Percentiles rank a stretch among this genome's conserved stretches.
These are phyloP conservation scores for Scheffersomyces ergatensis DNA, from an alignment of 805 yeast species.

Conservation along the genomic window DNA sequence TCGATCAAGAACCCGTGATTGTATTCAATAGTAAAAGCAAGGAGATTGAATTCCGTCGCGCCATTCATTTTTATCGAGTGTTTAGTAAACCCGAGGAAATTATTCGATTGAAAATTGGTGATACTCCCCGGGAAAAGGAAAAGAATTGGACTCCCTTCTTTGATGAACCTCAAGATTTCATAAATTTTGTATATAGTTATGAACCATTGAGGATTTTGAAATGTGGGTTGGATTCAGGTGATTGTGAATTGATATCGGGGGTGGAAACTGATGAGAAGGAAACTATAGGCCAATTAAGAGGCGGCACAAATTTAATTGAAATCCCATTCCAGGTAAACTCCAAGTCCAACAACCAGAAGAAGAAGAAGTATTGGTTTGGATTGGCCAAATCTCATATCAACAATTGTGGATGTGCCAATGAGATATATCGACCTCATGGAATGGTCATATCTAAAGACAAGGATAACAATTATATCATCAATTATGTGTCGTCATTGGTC, in stretches of 20 bases:
- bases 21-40: slow-evolving; percentile 17
- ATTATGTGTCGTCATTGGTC: slow-evolving; percentile 24
- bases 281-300: too few species aligned
- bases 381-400: slow-evolving; percentile 15
- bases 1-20: slow-evolving; percentile 19
- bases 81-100: slow-evolving; percentile 3
- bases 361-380: slow-evolving; percentile 16
- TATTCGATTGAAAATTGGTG: slow-evolving; percentile 11
- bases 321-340: slow-evolving; percentile 6
- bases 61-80: slow-evolving; percentile 12
- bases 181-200: slow-evolving; percentile 34
- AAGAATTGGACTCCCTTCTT: slow-evolving; percentile 44
- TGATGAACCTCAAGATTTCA: slow-evolving; percentile 22
- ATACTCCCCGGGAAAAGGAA: slow-evolving; percentile 9
- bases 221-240: slow-evolving; percentile 16
- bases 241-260: slow-evolving; percentile 2
- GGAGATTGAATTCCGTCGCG: slow-evolving; percentile 14
- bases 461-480: slow-evolving; percentile 13
- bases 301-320: not conserved
- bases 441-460: slow-evolving; percentile 9
- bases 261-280: not conserved
- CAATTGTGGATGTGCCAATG: slow-evolving; percentile 15
- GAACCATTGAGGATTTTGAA: slow-evolving; percentile 13
- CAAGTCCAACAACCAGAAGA: not conserved
- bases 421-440: slow-evolving; percentile 16